These are phyloP conservation scores for Polyporus arcularius DNA, from an alignment of 768 basidiomycete species.

Conservation along the genomic window DNA sequence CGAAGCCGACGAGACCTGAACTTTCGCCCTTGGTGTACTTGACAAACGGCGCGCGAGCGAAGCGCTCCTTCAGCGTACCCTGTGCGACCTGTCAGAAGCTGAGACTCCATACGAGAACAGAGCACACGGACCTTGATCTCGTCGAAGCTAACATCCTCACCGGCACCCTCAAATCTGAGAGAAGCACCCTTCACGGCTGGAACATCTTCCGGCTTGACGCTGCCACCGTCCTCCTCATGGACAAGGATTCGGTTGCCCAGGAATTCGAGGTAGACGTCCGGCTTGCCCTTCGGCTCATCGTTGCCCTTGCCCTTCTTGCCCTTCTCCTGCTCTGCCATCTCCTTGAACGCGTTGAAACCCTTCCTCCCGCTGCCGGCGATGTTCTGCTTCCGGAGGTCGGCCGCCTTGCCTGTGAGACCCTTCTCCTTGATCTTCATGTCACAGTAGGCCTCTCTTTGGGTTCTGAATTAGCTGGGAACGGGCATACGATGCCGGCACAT, in stretches of 20 bases:
- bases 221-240: constrained; percentile 51
- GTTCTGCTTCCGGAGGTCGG: constrained; percentile 56
- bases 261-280: constrained; percentile 73
- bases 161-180: constrained; percentile 52
- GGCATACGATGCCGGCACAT: neutral
- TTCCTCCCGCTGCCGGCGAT: constrained; percentile 46
- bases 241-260: constrained; percentile 71
- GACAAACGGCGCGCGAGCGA: constrained; percentile 48
- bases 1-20: constrained; percentile 51
- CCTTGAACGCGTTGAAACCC: constrained; percentile 82
- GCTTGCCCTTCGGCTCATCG: constrained; percentile 33
- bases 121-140: constrained; percentile 49
- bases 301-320: constrained; percentile 29
- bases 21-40: constrained; percentile 48
- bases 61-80: constrained; percentile 51
- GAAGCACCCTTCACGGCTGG: constrained; percentile 47
- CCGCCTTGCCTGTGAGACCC: constrained; percentile 76
- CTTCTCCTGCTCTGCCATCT: constrained; percentile 45
- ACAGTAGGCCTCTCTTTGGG: constrained; percentile 75
- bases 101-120: neutral
- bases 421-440: constrained; percentile 97
- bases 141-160: constrained; percentile 60
- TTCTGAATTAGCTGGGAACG: neutral
- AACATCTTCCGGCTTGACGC: constrained; percentile 44
- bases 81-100: constrained; percentile 19